phyloP scores from a whole-genome alignment of 352 stramenopile species.

The Phytophthora sp. region DNA sequence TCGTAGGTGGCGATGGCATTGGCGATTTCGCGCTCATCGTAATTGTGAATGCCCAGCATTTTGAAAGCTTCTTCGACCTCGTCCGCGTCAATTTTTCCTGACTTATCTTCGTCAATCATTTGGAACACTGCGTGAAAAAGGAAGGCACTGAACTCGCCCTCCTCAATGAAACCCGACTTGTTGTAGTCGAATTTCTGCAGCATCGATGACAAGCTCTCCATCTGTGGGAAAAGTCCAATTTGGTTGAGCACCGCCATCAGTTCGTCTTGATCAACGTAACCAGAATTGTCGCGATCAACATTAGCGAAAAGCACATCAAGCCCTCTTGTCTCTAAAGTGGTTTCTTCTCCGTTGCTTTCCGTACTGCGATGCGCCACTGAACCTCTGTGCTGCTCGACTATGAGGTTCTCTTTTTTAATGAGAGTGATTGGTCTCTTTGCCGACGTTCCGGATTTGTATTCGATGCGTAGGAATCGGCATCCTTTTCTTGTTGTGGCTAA shows the following conservation, averaged over 20 bases:
- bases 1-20: constrained; percentile 75
- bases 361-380: constrained; percentile 1
- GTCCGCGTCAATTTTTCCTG: constrained; percentile 77
- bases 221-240: constrained; percentile 63
- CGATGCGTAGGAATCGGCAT: constrained; percentile 68
- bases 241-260: constrained; percentile 70
- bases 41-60: constrained; percentile 66
- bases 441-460: constrained; percentile 46
- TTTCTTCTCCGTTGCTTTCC: constrained; percentile 40
- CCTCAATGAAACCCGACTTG: constrained; percentile 49
- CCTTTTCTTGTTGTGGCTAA: constrained; percentile 76
- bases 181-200: constrained; percentile 65
- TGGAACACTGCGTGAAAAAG: constrained; percentile 82
- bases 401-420: constrained; percentile 55
- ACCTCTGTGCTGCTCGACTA: constrained; percentile 35
- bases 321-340: constrained; percentile 56
- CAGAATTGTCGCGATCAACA: constrained; percentile 71
- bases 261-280: constrained; percentile 56
- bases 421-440: constrained; percentile 51
- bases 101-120: constrained; percentile 74
- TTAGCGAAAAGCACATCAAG: constrained; percentile 70
- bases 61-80: constrained; percentile 79
- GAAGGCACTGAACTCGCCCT: constrained; percentile 67
- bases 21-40: constrained; percentile 67
- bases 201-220: constrained; percentile 52